Base-by-base conservation (phyloP, 1,139 yeast genomes). In the Candida buenavistaensis region DNA sequence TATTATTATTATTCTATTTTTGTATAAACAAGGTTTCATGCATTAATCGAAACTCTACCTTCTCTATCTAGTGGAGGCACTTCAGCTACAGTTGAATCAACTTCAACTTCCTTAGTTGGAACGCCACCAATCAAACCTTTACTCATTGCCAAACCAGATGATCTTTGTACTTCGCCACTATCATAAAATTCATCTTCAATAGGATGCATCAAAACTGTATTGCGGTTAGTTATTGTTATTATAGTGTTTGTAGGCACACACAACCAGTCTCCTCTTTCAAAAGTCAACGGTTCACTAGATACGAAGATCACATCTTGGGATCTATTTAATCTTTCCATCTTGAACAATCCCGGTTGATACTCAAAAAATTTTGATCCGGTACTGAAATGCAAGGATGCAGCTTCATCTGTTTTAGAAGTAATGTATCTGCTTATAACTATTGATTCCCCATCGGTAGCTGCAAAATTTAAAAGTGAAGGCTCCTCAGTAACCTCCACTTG, bases 261-360 rank as follows among this genome's bases (percentile, higher is more conserved):
- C 40, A 92, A 85, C 98, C 98, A 92, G 62, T 92, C 98, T 26
- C 92, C 92, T 39, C 98, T 68, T 63, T 92, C 97, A 59, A 92
- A 92, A 0, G 98, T 92, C 39, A 92, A 69, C 0, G 98, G 98
- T 54, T 92, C 98, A 23, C 95, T 83, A 2, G 98, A 96, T 28
- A 92, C 88, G 80, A 92, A 85, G n/a, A 92, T 83, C 23, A 92
- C 92, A 57, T 88, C 92, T 56, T 90, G 97, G 6, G 94, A 86
- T 34, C 97, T 72, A 57, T 90, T 95, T 41, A 87, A 69, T 34
- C 98, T 72, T 59, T 92, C 97, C 97, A 92, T 89, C 50, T 87
- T 78, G 64, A 88, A 92, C 49, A 88, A 84, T 4, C 92, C 89
- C 0, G 96, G 96, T 41, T 80, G 85, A 52, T 85, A 83, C 59